Evolutionary conservation across 2,329 filamentous ascomycete species (phyloP).

Genomic region (Nothophaeocryptopus gaeumannii): DNA sequence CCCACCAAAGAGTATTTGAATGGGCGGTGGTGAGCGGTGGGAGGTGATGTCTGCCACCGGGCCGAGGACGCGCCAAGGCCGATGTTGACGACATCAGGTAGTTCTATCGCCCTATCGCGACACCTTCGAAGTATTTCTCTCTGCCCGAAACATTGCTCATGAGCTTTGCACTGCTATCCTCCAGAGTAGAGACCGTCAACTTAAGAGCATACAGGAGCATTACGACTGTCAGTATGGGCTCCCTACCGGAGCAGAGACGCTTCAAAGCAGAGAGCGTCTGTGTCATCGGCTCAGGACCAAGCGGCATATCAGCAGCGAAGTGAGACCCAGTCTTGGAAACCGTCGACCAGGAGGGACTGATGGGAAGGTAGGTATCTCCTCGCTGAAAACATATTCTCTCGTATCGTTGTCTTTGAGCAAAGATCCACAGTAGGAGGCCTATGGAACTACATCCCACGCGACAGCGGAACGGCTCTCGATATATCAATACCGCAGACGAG

Average conservation of each 20-base stretch:
- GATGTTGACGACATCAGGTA: no score
- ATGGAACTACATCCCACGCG: conserved; percentile 70
- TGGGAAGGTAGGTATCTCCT: conserved; percentile 59
- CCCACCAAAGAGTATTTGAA: no score
- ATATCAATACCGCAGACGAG: conserved; percentile 65
- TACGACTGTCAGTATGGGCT: conserved; percentile 15
- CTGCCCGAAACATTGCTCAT: no score
- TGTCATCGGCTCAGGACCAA: conserved; percentile 79
- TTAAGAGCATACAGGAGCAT: not conserved
- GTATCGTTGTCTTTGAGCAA: conserved; percentile 79
- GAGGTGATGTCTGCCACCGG: no score
- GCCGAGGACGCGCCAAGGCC: no score
- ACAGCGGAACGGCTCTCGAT: conserved; percentile 45
- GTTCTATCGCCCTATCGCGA: no score
- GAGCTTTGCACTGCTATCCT: no score
- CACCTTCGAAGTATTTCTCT: no score
- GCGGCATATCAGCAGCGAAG: conserved; percentile 75
- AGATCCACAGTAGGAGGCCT: conserved; percentile 73
- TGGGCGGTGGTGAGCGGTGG: no score
- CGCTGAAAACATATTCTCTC: conserved; percentile 67
- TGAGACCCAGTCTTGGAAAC: conserved; percentile 25
- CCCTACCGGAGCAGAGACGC: conserved; percentile 19
- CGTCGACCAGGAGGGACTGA: not conserved
- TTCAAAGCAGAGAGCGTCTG: conserved; percentile 61
- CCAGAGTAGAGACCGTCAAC: no score